A percentile compares a stretch with the other conserved stretches of the same genome.
Evolutionary conservation across 2,329 filamentous ascomycete species (phyloP).

Genomic region (Colletotrichum salicis): DNA sequence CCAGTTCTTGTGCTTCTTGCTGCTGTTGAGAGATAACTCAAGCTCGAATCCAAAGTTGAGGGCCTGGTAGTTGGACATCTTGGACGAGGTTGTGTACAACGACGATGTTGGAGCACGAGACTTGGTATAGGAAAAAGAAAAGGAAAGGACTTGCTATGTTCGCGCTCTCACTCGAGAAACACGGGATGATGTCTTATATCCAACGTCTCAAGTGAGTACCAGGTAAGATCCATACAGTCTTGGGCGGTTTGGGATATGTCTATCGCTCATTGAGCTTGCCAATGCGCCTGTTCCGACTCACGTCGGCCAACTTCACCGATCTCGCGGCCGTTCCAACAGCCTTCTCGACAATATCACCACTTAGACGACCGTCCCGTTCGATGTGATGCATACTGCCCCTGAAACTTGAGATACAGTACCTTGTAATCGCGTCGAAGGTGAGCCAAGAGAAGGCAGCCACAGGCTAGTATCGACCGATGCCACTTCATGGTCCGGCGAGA

Average conservation of each 20-base stretch:
- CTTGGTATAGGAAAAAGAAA: not conserved
- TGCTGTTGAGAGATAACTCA: conserved; percentile 48
- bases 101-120: not conserved
- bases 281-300: not conserved
- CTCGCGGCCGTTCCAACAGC: not conserved
- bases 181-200: not conserved
- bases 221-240: not conserved
- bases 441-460: not conserved
- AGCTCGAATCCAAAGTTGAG: conserved; percentile 50
- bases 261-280: not conserved
- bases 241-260: not conserved
- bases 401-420: not conserved
- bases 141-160: not conserved
- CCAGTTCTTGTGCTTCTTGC: conserved; percentile 48
- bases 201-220: not conserved
- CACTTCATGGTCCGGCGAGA: not conserved
- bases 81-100: too few species aligned
- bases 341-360: too few species aligned
- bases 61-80: conserved; percentile 18
- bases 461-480: not conserved
- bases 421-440: not conserved
- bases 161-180: not conserved
- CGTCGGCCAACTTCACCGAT: not conserved
- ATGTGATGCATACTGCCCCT: not conserved
- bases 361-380: not conserved